Base-by-base conservation (phyloP, 306 rosid species). In the Dalbergia oliveri region DNA sequence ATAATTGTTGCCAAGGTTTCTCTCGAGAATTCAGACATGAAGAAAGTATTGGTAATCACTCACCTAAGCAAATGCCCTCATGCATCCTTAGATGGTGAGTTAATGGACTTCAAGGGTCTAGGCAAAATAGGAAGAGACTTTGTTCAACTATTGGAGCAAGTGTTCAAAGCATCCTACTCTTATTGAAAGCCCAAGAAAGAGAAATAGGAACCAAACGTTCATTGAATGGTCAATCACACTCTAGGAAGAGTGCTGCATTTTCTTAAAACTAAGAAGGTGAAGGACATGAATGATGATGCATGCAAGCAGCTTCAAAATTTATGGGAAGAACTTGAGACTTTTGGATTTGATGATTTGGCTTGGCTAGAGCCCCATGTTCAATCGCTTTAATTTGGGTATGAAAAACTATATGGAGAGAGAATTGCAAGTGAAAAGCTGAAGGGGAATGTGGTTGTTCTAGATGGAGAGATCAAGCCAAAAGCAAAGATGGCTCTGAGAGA, bases 1-100 rank as follows among this genome's bases (percentile, higher is more conserved):
- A 14, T 86, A n/a, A 80, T 91, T 82, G 87, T 79, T 64, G 97
- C 88, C 23, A 90, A 86, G 83, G 86, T 91, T 75, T 81, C 84
- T 44, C 89, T 86, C 6, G 6, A 37, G 56, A 26, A 4, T 35
- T 35, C 41, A 35, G 41, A 35, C 41, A 35, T 35, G 41, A 35
- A 35, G 41, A 35, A 4, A 35, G 6, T 4, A 6, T 4, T 35
- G 41, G 7, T 35, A 35, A 35, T 35, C 41, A 35, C 19, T 66
- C 26, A 4, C n/a, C 16, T 13, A 26, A 26, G 3, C 31, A 26
- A 26, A 21, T 26, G 1, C 31, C 31, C 31, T 26, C 3, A n/a
- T n/a, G n/a, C n/a, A 26, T 26, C 31, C 31, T 26, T 26, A 26
- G 31, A 26, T 26, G 31, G 31, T 26, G 31, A 26, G 31, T 63